Percentiles rank a stretch among this genome's conserved stretches.
These are phyloP conservation scores for Cyclanthera cordifolia DNA, from an alignment of 306 rosid species.

Conservation along the genomic window DNA sequence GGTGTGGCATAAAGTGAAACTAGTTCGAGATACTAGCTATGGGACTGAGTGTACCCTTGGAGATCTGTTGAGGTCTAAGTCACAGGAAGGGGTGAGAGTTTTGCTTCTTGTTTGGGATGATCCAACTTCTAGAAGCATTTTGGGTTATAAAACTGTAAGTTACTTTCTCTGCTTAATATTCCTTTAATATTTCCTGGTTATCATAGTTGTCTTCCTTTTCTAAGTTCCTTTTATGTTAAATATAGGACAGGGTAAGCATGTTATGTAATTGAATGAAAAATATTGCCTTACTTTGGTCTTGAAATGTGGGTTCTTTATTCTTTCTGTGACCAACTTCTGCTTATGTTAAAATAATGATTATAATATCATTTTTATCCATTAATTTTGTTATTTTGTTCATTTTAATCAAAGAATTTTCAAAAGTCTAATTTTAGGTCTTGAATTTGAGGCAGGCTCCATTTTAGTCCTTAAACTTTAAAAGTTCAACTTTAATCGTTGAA, in stretches of 20 bases:
- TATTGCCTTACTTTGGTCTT: too few relatives aligned
- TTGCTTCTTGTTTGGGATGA: conserved; percentile 98
- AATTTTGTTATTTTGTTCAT: too few relatives aligned
- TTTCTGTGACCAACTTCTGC: too few relatives aligned
- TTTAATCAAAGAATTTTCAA: too few relatives aligned
- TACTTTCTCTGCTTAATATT: conserved; percentile 1
- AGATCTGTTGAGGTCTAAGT: conserved; percentile 69
- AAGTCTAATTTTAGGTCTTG: too few relatives aligned
- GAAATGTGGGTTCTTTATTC: too few relatives aligned
- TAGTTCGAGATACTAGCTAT: conserved; percentile 50
- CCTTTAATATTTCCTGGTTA: background rate
- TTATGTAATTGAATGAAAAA: too few relatives aligned
- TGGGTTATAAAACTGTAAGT: conserved; percentile 77
- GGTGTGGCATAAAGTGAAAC: conserved; percentile 76
- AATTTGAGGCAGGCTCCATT: too few relatives aligned
- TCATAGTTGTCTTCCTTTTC: background rate
- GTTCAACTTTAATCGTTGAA: too few relatives aligned
- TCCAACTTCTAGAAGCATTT: conserved; percentile 83
- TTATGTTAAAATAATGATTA: too few relatives aligned
- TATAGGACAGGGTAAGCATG: background rate
- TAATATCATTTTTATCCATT: too few relatives aligned
- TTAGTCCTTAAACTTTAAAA: too few relatives aligned
- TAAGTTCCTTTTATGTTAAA: background rate
- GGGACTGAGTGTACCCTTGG: conserved; percentile 44
- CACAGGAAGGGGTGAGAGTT: conserved; percentile 94